A percentile compares a stretch with the other conserved stretches of the same genome.
These are phyloP conservation scores for Phaeotremella skinneri DNA, from an alignment of 768 basidiomycete genomes.

Conservation along the genomic window DNA sequence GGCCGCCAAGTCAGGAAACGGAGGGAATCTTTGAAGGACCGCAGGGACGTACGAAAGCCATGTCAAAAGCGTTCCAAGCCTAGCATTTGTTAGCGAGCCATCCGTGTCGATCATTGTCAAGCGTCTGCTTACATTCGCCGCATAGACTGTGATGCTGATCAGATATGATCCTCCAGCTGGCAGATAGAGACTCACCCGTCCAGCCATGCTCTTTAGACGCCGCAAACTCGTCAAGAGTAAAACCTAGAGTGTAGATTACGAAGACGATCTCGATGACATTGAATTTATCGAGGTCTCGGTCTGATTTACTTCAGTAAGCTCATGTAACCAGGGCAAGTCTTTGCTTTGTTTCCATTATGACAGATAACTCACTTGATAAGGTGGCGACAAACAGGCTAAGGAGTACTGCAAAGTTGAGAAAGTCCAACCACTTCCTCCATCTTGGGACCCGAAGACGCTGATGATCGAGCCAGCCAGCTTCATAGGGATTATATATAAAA, in stretches of 20 bases:
- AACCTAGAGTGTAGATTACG: conserved; percentile 71
- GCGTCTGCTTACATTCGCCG: conserved; percentile 64
- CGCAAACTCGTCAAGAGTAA: conserved; percentile 82
- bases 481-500: conserved; percentile 47
- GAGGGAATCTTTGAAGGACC: neutral
- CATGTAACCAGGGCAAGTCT: neutral
- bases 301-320: conserved; percentile 52
- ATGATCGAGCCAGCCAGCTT: conserved; percentile 65
- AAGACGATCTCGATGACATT: conserved; percentile 70
- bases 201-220: conserved; percentile 82
- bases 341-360: neutral
- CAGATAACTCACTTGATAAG: conserved; percentile 62
- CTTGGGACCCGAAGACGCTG: conserved; percentile 80
- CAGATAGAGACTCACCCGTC: conserved; percentile 62
- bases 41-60: conserved; percentile 51
- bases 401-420: conserved; percentile 70
- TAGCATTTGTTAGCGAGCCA: conserved; percentile 46
- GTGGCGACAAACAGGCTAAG: conserved; percentile 70
- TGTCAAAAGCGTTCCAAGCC: conserved; percentile 86
- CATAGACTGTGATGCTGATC: conserved; percentile 60
- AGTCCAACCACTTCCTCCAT: conserved; percentile 60
- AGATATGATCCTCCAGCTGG: conserved; percentile 7
- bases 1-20: conserved; percentile 1
- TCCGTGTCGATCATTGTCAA: neutral
- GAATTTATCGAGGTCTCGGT: conserved; percentile 58